Evolutionary conservation across 2,329 filamentous ascomycete species (phyloP), one percentile per base, ranked within the genome.

Genomic region (Spiromastix sp.): DNA sequence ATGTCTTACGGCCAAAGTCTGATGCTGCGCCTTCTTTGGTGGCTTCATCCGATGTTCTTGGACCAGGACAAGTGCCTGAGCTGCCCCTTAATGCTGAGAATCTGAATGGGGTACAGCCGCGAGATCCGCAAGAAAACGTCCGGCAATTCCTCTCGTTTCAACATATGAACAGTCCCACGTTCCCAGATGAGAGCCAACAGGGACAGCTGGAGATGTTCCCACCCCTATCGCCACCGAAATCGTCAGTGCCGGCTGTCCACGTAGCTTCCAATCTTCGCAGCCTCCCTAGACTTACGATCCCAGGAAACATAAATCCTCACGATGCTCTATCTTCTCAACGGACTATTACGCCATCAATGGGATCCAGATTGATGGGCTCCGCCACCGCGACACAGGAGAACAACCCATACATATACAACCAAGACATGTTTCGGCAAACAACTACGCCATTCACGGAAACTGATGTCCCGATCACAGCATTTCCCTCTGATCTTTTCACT

Each of bases 61-160:
- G 86, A 2, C 80, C 83, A 4, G 73, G 73, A 5, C 59, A 71
- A 22, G 55, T 78, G 9, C 71, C 80, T 15, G 68, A 78, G 16
- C 69, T 87, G 40, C 63, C 62, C 13, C 72, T 95, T 24, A 79
- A 86, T 48, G 79, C 86, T 55, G 76, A 80, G 32, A 72, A 70
- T 27, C 76, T 94, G 11, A 75, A 77, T 39, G 76, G 70, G 42
- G 55, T 94, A 20, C 71, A 81, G 51, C 67, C 69, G 12, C 73
- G 81, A 35, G 86, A 95, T 52, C 83, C 87, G 4, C 87, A 93
- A 57, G 87, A 95, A 61, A 93, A 89, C 48, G 85, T 96, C 22
- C 79, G 84, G 51, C 85, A 93, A 46, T 96, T 94, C 60, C 72
- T 96, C 35, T 75, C 75, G 52, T 87, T 94, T 55, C 89, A 96